Percentiles rank a stretch among this genome's conserved stretches.
phyloP scores from a whole-genome alignment of 2,329 filamentous ascomycete species.

The Penicillium hesseltinei region DNA sequence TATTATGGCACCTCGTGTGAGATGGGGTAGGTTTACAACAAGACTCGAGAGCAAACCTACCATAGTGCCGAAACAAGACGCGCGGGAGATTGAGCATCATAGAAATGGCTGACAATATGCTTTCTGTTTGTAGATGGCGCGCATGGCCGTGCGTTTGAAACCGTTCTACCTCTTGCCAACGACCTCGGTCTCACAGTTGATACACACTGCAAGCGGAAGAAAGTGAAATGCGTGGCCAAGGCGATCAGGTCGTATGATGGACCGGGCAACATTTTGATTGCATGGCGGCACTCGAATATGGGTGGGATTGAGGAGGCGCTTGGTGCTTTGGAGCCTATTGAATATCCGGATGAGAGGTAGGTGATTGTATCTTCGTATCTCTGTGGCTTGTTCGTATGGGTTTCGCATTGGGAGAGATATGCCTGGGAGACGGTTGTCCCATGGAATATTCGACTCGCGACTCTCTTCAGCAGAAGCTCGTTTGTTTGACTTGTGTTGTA shows the following conservation, averaged over 20 bases:
- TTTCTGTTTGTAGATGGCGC: constrained; percentile 14
- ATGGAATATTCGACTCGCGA: background rate
- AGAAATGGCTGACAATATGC: background rate
- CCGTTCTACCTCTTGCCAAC: constrained; percentile 27
- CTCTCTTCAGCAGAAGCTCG: background rate
- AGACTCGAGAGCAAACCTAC: background rate
- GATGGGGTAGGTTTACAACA: constrained; percentile 18
- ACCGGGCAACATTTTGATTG: constrained; percentile 29
- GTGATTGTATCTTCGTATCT: constrained; percentile 5
- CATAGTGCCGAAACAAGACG: background rate
- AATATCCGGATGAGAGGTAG: constrained; percentile 30
- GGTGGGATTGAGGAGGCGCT: constrained; percentile 20
- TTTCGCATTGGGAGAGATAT: background rate
- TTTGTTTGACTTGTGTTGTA: background rate
- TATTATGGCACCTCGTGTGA: constrained; percentile 30
- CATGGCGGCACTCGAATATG: constrained; percentile 32
- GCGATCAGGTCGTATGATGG: constrained; percentile 22
- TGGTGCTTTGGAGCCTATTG: constrained; percentile 20
- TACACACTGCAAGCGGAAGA: constrained; percentile 26
- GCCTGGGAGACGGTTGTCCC: background rate
- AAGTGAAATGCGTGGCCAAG: constrained; percentile 24
- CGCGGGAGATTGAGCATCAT: background rate
- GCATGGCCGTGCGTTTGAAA: constrained; percentile 22
- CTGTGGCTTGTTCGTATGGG: background rate
- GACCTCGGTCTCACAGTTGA: constrained; percentile 31